A percentile compares a stretch with the other conserved stretches of the same genome.
Conservation (phyloP, 208 protist species). For the Leishmania aethiopica region DNA sequence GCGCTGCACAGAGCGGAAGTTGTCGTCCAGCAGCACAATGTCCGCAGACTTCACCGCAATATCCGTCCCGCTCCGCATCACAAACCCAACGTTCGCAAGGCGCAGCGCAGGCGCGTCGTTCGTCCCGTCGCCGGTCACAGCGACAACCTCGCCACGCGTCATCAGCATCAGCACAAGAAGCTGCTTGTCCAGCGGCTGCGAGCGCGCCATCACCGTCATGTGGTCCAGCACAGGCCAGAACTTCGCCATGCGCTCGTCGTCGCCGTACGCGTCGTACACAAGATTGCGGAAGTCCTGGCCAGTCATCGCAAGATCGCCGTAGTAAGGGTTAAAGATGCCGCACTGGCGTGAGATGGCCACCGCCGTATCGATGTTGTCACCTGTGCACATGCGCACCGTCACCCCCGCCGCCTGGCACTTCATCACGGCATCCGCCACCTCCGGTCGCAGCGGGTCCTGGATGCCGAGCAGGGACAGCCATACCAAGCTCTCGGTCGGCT, state of each 20-base stretch:
- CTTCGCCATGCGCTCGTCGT: slow-evolving; percentile 72
- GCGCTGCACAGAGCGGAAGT: slow-evolving; percentile 97
- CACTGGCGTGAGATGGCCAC: slow-evolving; percentile 93
- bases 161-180: slow-evolving; percentile 88
- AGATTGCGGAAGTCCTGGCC: slow-evolving; percentile 91
- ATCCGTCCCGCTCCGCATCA: slow-evolving; percentile 98
- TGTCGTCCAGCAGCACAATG: slow-evolving; percentile 97
- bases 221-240: slow-evolving; percentile 74
- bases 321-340: slow-evolving; percentile 78
- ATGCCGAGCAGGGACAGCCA: slow-evolving; percentile 96
- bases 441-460: slow-evolving; percentile 94
- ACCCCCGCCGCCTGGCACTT: slow-evolving; percentile 95
- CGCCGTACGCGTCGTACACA: slow-evolving; percentile 73
- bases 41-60: slow-evolving; percentile 94
- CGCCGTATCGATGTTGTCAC: slow-evolving; percentile 94
- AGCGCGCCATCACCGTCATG: slow-evolving; percentile 90
- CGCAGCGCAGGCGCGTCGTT: slow-evolving; percentile 98
- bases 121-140: slow-evolving; percentile 96
- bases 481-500: slow-evolving; percentile 77
- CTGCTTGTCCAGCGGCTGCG: slow-evolving; percentile 89
- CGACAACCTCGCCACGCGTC: slow-evolving; percentile 73
- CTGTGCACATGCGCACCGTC: slow-evolving; percentile 96
- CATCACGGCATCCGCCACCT: slow-evolving; percentile 91
- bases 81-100: slow-evolving; percentile 96
- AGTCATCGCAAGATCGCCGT: slow-evolving; percentile 84